Evolutionary conservation across 768 basidiomycete species (phyloP).

Genomic region (Lentinula sp.): DNA sequence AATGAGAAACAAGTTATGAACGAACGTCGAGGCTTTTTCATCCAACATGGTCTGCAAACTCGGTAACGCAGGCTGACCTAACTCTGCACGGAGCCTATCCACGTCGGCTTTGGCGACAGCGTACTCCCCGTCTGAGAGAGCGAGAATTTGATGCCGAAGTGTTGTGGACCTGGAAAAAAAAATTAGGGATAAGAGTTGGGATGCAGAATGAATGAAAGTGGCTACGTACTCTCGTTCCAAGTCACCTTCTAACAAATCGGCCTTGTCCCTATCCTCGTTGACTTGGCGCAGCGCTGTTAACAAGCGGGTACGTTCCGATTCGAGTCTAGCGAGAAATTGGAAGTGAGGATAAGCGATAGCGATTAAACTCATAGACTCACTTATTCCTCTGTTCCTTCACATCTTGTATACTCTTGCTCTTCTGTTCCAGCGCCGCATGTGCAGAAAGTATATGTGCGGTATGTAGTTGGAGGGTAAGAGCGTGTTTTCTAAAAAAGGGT

Average conservation of each 20-base stretch:
- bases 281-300: conserved; percentile 68
- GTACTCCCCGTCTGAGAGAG: conserved; percentile 73
- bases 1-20: conserved; percentile 9
- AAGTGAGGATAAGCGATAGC: not conserved
- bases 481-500: conserved; percentile 57
- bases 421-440: conserved; percentile 73
- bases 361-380: conserved; percentile 31
- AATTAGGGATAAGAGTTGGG: conserved; percentile 12
- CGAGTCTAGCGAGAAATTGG: conserved; percentile 38
- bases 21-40: conserved; percentile 52
- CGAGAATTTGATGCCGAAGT: conserved; percentile 60
- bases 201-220: not conserved
- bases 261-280: conserved; percentile 81
- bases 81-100: conserved; percentile 66
- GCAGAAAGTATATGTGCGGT: conserved; percentile 85
- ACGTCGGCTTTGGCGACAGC: conserved; percentile 69
- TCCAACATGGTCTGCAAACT: conserved; percentile 69
- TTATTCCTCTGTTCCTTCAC: conserved; percentile 81
- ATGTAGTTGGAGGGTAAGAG: conserved; percentile 76
- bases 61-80: conserved; percentile 71
- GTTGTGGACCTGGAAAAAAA: conserved; percentile 46
- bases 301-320: conserved; percentile 68
- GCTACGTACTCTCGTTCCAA: conserved; percentile 61
- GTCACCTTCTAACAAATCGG: conserved; percentile 62
- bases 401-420: conserved; percentile 74